A percentile compares a stretch with the other conserved stretches of the same genome.
phyloP scores from a whole-genome alignment of 345 rosid species.

The Orychophragmus violaceus region DNA sequence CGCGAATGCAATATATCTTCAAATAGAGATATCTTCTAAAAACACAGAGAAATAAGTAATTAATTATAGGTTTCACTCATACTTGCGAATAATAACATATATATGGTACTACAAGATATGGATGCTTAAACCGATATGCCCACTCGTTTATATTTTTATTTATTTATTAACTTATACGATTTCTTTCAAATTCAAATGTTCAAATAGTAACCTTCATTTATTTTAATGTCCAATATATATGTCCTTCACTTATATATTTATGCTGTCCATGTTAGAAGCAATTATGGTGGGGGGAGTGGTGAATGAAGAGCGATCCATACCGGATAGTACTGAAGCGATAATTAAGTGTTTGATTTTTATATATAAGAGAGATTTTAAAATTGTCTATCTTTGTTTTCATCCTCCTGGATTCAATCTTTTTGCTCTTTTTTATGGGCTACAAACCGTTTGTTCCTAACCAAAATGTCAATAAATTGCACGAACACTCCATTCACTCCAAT shows the following conservation, averaged over 20 bases:
- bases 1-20: too few species aligned
- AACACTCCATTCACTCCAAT: neutral
- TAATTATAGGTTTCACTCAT: neutral
- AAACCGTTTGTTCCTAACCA: constrained; percentile 16
- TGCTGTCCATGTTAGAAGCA: constrained; percentile 17
- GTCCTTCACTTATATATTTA: neutral
- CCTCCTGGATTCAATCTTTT: neutral
- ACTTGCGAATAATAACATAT: neutral
- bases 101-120: too few species aligned
- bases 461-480: constrained; percentile 8
- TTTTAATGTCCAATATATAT: neutral
- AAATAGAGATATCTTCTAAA: neutral
- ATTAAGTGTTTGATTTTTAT: constrained; percentile 1
- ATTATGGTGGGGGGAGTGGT: constrained; percentile 14
- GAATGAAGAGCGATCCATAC: constrained; percentile 29
- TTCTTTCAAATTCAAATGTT: neutral
- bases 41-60: neutral
- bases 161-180: neutral
- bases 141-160: neutral
- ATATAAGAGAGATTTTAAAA: neutral
- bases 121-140: neutral
- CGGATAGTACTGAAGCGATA: constrained; percentile 18
- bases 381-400: constrained; percentile 14
- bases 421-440: neutral
- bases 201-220: neutral